A percentile compares a stretch with the other conserved stretches of the same genome.
These are phyloP conservation scores for Geotrichum restrictum DNA, from an alignment of 1,139 yeast species.

Conservation along the genomic window DNA sequence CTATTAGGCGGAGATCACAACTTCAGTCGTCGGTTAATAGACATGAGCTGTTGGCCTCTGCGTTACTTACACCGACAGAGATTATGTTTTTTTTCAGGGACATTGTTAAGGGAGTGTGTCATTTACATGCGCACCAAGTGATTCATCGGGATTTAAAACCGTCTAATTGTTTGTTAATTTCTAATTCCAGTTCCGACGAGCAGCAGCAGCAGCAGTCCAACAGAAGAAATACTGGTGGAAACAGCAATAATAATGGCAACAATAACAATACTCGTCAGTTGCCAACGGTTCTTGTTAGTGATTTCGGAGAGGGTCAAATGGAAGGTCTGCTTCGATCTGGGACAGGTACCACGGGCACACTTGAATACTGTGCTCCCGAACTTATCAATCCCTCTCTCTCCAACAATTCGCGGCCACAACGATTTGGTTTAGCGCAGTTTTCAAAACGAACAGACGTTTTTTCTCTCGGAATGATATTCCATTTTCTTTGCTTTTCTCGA, in stretches of 20 bases:
- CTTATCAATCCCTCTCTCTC: conserved; percentile 44
- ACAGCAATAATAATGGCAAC: not conserved
- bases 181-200: conserved; percentile 32
- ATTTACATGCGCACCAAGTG: conserved; percentile 68
- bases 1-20: conserved; percentile 24
- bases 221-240: not conserved
- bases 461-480: conserved; percentile 75
- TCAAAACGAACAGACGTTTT: conserved; percentile 72
- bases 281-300: conserved; percentile 75
- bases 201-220: not conserved
- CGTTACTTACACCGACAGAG: conserved; percentile 43
- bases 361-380: conserved; percentile 86
- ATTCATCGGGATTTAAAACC: conserved; percentile 87
- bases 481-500: conserved; percentile 64
- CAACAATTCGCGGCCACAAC: not conserved
- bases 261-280: conserved; percentile 37
- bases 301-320: conserved; percentile 84
- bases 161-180: conserved; percentile 68
- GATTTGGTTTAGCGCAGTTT: conserved; percentile 40
- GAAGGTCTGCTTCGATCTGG: conserved; percentile 56
- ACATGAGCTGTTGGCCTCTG: conserved; percentile 27
- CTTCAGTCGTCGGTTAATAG: not conserved
- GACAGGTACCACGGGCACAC: conserved; percentile 79
- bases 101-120: conserved; percentile 63
- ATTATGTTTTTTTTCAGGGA: conserved; percentile 66